phyloP scores from a whole-genome alignment of 768 basidiomycete genomes.

The Megacollybia marginata region DNA sequence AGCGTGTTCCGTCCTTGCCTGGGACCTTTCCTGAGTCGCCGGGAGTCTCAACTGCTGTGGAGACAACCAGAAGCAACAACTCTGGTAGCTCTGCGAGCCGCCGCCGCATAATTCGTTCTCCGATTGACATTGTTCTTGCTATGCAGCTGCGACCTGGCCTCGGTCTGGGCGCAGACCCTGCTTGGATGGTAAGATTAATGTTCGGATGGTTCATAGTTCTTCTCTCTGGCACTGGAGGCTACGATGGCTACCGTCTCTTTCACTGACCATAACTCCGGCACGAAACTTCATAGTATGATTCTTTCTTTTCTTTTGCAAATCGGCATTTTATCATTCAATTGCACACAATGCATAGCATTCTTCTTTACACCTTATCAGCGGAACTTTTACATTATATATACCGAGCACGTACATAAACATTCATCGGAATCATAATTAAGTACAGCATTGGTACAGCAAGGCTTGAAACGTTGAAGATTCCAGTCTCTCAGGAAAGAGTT shows the following conservation, averaged over 20 bases:
- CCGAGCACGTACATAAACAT: too few relatives aligned
- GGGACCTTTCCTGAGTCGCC: neutral
- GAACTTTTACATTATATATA: too few relatives aligned
- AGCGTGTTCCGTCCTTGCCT: neutral
- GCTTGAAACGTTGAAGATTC: too few relatives aligned
- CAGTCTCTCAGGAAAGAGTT: too few relatives aligned
- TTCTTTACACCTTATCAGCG: too few relatives aligned
- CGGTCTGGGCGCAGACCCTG: slow-evolving; percentile 63
- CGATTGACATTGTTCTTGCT: slow-evolving; percentile 63
- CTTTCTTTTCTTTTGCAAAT: neutral
- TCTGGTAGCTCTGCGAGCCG: slow-evolving; percentile 9
- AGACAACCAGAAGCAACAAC: neutral
- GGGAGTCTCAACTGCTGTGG: neutral
- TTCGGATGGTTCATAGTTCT: slow-evolving; percentile 73
- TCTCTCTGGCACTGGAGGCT: neutral
- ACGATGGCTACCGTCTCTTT: neutral
- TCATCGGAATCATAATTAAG: too few relatives aligned
- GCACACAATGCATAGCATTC: too few relatives aligned
- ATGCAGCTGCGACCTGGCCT: slow-evolving; percentile 74
- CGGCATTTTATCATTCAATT: neutral
- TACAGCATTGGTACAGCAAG: too few relatives aligned
- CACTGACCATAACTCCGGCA: neutral
- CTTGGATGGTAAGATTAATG: slow-evolving; percentile 74
- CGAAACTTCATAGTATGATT: neutral
- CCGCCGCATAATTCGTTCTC: slow-evolving; percentile 28